phyloP scores from a whole-genome alignment of 768 basidiomycete species.

The Rhizopogon vulgaris region DNA sequence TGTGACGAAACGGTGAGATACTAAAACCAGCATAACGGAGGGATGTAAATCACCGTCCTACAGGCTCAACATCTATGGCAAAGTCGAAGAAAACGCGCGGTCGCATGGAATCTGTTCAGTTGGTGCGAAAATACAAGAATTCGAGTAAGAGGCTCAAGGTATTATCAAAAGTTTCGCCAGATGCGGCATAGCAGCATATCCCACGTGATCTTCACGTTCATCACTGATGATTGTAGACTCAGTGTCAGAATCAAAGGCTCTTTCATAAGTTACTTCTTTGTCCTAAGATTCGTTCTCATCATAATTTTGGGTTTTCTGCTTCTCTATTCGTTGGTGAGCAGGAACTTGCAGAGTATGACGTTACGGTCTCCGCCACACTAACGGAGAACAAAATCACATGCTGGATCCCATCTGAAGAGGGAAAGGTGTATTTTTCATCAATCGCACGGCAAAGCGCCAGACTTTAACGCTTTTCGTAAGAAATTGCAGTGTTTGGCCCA shows the following conservation, averaged over 20 bases:
- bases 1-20: conserved; percentile 20
- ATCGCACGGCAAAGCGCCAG: background rate
- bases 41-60: conserved; percentile 44
- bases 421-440: conserved; percentile 10
- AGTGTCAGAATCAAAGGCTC: too few species aligned
- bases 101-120: conserved; percentile 10
- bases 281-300: too few species aligned
- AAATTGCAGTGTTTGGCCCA: conserved; percentile 5
- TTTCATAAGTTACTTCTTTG: too few species aligned
- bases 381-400: conserved; percentile 10
- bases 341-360: conserved; percentile 10
- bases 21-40: background rate
- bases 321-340: conserved; percentile 9
- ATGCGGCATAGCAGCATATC: background rate
- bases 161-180: too few species aligned
- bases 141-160: background rate
- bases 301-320: conserved; percentile 15
- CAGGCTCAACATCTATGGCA: conserved; percentile 38
- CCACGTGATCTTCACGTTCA: too few species aligned
- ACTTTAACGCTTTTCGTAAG: background rate
- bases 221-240: too few species aligned
- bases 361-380: background rate
- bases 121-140: too few species aligned
- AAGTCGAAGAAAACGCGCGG: conserved; percentile 71
- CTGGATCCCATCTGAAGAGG: conserved; percentile 18